phyloP scores from a whole-genome alignment of 2,329 filamentous ascomycete genomes.

The Colletotrichum musicola region DNA sequence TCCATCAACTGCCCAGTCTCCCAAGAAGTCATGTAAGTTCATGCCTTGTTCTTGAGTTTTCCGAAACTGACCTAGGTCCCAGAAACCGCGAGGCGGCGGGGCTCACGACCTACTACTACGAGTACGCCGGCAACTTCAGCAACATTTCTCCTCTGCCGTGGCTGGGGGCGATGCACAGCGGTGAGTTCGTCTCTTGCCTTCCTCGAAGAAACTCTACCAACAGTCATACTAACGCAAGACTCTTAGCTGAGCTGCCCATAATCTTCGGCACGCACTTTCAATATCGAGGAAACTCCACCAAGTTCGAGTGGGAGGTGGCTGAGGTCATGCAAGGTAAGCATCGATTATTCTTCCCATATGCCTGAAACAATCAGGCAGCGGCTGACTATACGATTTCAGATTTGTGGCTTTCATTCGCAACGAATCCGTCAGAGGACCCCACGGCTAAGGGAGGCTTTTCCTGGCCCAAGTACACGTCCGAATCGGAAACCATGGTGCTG shows the following conservation, averaged over 20 bases:
- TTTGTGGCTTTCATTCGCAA: conserved; percentile 46
- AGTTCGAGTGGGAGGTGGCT: conserved; percentile 46
- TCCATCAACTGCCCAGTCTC: conserved; percentile 20
- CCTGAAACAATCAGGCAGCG: background rate
- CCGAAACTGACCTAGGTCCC: background rate
- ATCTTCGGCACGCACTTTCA: conserved; percentile 47
- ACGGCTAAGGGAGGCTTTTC: conserved; percentile 34
- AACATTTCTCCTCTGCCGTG: conserved; percentile 53
- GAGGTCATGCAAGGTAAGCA: conserved; percentile 45
- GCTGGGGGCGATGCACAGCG: conserved; percentile 51
- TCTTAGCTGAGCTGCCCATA: conserved; percentile 46
- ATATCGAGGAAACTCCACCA: conserved; percentile 46
- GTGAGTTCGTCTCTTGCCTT: conserved; percentile 25
- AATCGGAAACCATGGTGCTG: conserved; percentile 40
- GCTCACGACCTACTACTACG: conserved; percentile 53
- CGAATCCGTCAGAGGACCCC: conserved; percentile 40
- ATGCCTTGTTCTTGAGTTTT: too few species aligned
- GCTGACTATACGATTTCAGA: conserved; percentile 28
- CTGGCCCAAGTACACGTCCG: conserved; percentile 43
- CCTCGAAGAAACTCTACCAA: too few species aligned
- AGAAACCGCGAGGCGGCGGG: conserved; percentile 8
- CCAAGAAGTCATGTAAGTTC: conserved; percentile 15
- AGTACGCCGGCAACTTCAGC: conserved; percentile 55
- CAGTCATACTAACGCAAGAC: too few species aligned
- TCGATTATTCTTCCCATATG: too few species aligned